Conservation (phyloP, 768 basidiomycete genomes). For the Lanmaoa pseudosensibilis region DNA sequence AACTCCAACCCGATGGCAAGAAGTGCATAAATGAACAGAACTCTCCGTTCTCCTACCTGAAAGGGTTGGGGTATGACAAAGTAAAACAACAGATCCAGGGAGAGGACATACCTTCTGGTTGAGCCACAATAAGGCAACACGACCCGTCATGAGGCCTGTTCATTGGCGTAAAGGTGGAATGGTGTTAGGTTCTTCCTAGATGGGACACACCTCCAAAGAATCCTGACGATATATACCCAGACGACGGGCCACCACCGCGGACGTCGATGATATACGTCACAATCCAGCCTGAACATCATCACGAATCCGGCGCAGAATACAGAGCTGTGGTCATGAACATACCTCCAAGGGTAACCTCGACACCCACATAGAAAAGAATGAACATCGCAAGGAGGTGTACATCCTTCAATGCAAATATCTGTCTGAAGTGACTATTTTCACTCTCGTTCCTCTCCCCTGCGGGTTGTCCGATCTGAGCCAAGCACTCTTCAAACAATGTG, state of each 20-base stretch:
- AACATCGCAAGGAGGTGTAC: conserved; percentile 67
- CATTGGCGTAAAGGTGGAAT: neutral
- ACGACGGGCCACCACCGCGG: conserved; percentile 46
- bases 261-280: conserved; percentile 55
- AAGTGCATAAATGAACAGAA: conserved; percentile 50
- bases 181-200: neutral
- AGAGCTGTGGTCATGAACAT: neutral
- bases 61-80: neutral
- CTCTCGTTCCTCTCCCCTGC: conserved; percentile 37
- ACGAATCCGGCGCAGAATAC: neutral
- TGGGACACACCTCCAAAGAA: conserved; percentile 49
- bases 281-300: conserved; percentile 55
- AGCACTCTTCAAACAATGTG: conserved; percentile 43
- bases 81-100: neutral
- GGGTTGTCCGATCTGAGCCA: conserved; percentile 52
- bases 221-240: conserved; percentile 54
- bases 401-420: conserved; percentile 51
- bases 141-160: conserved; percentile 57
- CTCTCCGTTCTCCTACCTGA: conserved; percentile 55
- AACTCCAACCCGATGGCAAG: conserved; percentile 57
- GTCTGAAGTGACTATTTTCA: conserved; percentile 41
- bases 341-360: conserved; percentile 56
- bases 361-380: conserved; percentile 65
- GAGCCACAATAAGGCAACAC: conserved; percentile 54
- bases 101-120: conserved; percentile 44